These are phyloP conservation scores for Iberis amara DNA, from an alignment of 441 rosid species.

Conservation along the genomic window DNA sequence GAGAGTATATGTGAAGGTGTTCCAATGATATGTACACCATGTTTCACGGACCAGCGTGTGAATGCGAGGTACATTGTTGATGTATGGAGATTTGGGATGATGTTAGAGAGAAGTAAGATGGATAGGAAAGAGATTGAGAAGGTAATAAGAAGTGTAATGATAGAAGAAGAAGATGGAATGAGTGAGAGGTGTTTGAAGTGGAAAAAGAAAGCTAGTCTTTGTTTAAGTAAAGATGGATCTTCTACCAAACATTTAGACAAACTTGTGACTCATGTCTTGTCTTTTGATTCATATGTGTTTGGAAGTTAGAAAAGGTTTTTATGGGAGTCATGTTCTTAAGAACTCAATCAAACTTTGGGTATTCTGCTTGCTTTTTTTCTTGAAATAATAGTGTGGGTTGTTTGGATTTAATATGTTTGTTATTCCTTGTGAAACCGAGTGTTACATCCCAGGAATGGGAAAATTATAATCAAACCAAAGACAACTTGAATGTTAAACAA, in stretches of 20 bases:
- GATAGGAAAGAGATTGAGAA: conserved; percentile 35
- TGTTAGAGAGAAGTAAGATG: conserved; percentile 25
- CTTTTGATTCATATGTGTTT: conserved; percentile 2
- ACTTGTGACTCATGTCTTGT: conserved; percentile 25
- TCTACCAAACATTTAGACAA: conserved; percentile 30
- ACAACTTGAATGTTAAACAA: too few species aligned
- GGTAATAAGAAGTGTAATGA: conserved; percentile 26
- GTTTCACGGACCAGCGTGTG: conserved; percentile 36
- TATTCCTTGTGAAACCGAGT: conserved; percentile 2
- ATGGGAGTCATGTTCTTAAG: not conserved
- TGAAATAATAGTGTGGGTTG: conserved; percentile 1
- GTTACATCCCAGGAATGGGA: not conserved
- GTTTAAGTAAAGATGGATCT: conserved; percentile 34
- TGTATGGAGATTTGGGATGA: conserved; percentile 39
- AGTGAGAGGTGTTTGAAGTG: conserved; percentile 25
- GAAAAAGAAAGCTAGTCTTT: conserved; percentile 29
- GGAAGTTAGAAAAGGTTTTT: conserved; percentile 1
- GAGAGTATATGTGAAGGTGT: conserved; percentile 43
- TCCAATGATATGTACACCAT: conserved; percentile 43
- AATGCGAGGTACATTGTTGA: conserved; percentile 35
- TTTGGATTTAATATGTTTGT: not conserved
- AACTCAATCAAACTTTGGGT: conserved; percentile 1
- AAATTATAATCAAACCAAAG: too few species aligned
- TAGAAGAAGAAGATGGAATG: conserved; percentile 30
- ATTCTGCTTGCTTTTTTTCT: not conserved